Percentiles rank a stretch among this genome's conserved stretches.
Conservation (phyloP, 345 rosid genomes). For the Melaleuca quinquenervia region DNA sequence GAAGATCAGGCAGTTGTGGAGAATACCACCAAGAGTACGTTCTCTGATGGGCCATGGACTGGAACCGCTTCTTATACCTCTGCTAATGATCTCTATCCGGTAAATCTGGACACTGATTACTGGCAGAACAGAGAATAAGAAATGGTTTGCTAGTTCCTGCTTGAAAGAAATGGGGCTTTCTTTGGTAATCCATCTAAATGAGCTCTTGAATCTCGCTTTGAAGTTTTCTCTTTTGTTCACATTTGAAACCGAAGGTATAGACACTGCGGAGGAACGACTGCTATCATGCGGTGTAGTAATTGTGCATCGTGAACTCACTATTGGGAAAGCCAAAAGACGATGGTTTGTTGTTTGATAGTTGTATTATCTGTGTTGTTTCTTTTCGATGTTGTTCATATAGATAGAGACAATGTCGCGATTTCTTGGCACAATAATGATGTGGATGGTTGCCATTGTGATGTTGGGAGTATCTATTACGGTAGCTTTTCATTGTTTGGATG, state of each 20-base stretch:
- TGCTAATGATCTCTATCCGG: constrained; percentile 18
- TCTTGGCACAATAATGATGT: neutral
- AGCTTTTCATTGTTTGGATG: neutral
- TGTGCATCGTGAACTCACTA: neutral
- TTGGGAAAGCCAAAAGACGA: neutral
- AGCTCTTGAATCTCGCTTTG: neutral
- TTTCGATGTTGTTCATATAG: neutral
- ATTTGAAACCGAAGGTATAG: too few relatives aligned
- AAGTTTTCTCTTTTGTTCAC: neutral
- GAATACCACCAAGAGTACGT: neutral
- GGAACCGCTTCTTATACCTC: constrained; percentile 9
- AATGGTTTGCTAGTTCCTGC: neutral
- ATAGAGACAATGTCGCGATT: neutral
- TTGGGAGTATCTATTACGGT: neutral
- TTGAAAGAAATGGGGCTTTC: neutral
- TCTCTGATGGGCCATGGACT: constrained; percentile 15
- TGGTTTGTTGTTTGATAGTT: too few relatives aligned
- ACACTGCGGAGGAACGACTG: too few relatives aligned
- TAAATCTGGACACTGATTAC: constrained; percentile 8
- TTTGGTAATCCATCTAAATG: neutral
- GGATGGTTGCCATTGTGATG: neutral
- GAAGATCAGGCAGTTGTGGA: neutral
- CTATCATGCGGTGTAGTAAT: rapidly evolving
- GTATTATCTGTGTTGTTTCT: too few relatives aligned
- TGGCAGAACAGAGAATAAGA: neutral